Conservation (phyloP, 2,329 filamentous ascomycete species). For the Diaporthe nobilis region DNA sequence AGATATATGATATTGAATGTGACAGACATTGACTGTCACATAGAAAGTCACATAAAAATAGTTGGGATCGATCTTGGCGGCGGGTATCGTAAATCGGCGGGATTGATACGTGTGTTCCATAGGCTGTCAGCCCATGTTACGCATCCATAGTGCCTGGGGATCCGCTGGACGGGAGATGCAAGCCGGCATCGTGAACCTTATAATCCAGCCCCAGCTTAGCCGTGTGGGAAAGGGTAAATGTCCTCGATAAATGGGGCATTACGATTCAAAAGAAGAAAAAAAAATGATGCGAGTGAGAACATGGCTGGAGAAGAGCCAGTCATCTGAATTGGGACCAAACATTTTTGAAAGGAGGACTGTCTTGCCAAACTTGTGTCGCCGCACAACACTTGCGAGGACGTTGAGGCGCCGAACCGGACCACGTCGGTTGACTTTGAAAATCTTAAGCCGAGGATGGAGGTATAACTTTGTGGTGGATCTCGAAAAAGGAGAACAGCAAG, state of each 20-base stretch:
- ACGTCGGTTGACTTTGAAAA: background rate
- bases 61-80: background rate
- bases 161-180: background rate
- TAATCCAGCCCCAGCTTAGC: background rate
- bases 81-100: too few species aligned
- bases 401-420: background rate
- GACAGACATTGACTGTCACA: background rate
- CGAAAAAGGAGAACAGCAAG: background rate
- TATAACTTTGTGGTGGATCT: background rate
- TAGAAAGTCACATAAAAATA: background rate
- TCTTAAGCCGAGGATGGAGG: background rate
- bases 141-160: background rate
- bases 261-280: too few species aligned
- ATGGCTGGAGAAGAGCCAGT: background rate
- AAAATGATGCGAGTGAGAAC: background rate
- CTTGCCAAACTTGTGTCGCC: background rate
- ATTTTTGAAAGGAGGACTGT: background rate
- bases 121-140: background rate
- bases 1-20: constrained; percentile 2
- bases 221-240: too few species aligned
- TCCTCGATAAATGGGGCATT: background rate
- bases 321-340: too few species aligned
- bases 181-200: background rate
- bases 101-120: background rate
- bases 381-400: background rate